Evolutionary conservation across 140 eudicot genomes (phyloP), one percentile per base, ranked within the genome.

Genomic region (Bidens hawaiensis): DNA sequence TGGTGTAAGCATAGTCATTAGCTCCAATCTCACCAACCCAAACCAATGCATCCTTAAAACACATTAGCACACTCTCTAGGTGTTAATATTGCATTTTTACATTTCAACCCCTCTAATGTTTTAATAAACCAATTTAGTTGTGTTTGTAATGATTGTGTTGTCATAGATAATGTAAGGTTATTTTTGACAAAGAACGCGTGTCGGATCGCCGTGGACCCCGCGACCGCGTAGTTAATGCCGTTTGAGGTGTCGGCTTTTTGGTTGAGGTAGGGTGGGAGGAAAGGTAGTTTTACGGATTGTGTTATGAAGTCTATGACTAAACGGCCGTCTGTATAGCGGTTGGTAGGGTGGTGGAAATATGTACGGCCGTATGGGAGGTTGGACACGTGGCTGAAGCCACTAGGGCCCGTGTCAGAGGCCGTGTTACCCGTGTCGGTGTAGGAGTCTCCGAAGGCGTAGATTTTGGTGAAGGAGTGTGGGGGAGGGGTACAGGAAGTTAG

Each of bases 311-410:
- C 97, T 62, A 89, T 78, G 16, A 85, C 84, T 3, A 88, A 69
- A 17, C 96, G 85, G 47, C 97, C 96, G 42, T 88, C 96, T 24
- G 90, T 82, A 81, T 85, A 89, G 6, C 95, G 81, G 67, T 89
- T 85, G 48, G 97, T 85, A 36, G 97, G 84, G 71, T 28, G 91
- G 86, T 82, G 97, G 80, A 89, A 89, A 76, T 72, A 89, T 31
- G 97, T 89, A 38, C 54, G 58, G 47, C 97, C 97, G 69, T 85
- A 89, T 0, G 97, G 96, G 22, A 65, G 88, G 74, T 78, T 80
- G 13, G 97, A 89, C 13, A 83, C 97, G 69, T 68, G 60, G 23
- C 26, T 50, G 75, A 80, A 89, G 48, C 67, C 72, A 0, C 50
- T 15, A 2, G 97, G 97, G 60, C 91, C 91, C 12, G 86, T 80